These are phyloP conservation scores for Erythrophleum ivorense DNA, from an alignment of 331 rosid species.

Conservation along the genomic window DNA sequence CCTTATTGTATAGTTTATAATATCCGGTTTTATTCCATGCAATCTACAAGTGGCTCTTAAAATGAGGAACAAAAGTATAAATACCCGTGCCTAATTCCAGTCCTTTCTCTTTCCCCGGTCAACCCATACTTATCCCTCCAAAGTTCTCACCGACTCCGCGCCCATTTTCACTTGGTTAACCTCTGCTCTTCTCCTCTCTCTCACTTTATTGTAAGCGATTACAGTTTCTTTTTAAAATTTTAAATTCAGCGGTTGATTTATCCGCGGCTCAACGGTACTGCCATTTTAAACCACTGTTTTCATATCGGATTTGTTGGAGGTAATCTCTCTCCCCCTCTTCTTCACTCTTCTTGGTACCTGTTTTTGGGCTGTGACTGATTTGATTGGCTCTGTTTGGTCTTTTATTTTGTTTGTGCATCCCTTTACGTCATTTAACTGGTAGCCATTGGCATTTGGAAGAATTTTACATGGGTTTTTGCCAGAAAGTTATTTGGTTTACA, in stretches of 20 bases:
- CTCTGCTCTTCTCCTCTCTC: neutral
- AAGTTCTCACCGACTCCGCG: neutral
- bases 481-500: neutral
- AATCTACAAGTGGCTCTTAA: too few relatives aligned
- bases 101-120: neutral
- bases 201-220: neutral
- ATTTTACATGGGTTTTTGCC: neutral
- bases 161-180: neutral
- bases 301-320: slow-evolving; percentile 5
- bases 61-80: too few relatives aligned
- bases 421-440: slow-evolving; percentile 1
- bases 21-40: too few relatives aligned
- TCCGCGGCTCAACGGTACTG: neutral
- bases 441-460: neutral
- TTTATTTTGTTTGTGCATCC: neutral
- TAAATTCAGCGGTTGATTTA: neutral
- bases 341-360: neutral
- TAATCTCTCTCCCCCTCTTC: neutral
- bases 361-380: neutral
- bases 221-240: neutral
- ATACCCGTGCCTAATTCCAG: neutral
- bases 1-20: too few relatives aligned
- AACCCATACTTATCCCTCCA: neutral
- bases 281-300: neutral
- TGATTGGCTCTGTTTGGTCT: neutral